Conservation (phyloP, 768 basidiomycete genomes). For the Sporobolomyces pararoseus region DNA sequence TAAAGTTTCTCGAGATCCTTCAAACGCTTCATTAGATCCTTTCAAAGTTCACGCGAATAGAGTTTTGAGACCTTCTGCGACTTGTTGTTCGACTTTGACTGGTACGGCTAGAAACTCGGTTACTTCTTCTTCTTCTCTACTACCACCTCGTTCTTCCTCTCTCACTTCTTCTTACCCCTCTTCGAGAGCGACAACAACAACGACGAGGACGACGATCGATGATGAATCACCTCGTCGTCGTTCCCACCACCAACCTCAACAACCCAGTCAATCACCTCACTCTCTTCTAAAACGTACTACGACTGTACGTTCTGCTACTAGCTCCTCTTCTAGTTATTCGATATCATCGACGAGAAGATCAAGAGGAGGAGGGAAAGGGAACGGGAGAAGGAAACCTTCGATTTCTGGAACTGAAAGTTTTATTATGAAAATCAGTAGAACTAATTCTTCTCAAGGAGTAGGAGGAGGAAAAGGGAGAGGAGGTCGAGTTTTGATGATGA, state of each 20-base stretch:
- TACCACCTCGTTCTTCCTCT: background rate
- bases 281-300: conserved; percentile 7
- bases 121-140: background rate
- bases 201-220: no score
- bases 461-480: background rate
- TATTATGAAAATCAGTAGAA: background rate
- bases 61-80: conserved; percentile 9
- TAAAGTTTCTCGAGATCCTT: background rate
- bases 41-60: conserved; percentile 21
- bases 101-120: background rate
- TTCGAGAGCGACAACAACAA: background rate
- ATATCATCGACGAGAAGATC: conserved; percentile 4
- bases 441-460: background rate
- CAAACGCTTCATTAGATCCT: background rate
- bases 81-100: background rate
- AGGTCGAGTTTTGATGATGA: background rate
- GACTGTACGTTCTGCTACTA: conserved; percentile 17
- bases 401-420: conserved; percentile 8
- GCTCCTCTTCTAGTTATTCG: background rate
- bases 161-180: background rate
- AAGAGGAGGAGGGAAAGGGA: background rate
- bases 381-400: conserved; percentile 14
- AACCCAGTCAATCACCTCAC: background rate
- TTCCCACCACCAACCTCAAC: background rate
- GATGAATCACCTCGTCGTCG: background rate